Percentiles rank a stretch among this genome's conserved stretches.
phyloP scores from a whole-genome alignment of 805 yeast genomes.

The Candida sakaeoensis region DNA sequence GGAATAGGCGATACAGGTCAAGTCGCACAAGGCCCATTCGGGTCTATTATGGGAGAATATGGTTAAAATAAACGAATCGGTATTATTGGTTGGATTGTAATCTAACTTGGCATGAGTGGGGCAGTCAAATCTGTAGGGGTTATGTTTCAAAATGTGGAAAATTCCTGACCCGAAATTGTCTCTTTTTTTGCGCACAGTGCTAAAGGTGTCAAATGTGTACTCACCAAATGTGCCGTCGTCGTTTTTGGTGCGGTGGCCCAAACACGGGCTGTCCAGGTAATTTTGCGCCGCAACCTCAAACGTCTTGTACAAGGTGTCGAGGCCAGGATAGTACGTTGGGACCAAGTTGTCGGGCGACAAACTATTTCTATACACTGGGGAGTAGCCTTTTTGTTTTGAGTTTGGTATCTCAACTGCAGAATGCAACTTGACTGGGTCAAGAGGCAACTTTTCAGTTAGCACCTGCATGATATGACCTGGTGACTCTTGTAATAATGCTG shows the following conservation, averaged over 20 bases:
- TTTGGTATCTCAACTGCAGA: slow-evolving; percentile 16
- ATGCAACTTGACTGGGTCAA: slow-evolving; percentile 8
- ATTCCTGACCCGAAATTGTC: slow-evolving; percentile 37
- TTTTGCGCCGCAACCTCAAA: slow-evolving; percentile 40
- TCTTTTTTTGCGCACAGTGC: slow-evolving; percentile 20
- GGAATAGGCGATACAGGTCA: slow-evolving; percentile 58
- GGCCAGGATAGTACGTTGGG: slow-evolving; percentile 37
- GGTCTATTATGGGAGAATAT: slow-evolving; percentile 55
- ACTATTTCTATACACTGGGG: slow-evolving; percentile 28
- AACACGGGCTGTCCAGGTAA: slow-evolving; percentile 36
- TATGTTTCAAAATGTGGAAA: slow-evolving; percentile 28
- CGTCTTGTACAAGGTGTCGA: slow-evolving; percentile 43
- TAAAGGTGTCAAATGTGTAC: slow-evolving; percentile 26
- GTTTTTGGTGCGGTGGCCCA: slow-evolving; percentile 40
- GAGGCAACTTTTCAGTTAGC: slow-evolving; percentile 8
- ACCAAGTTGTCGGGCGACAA: slow-evolving; percentile 22
- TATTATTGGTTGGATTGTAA: slow-evolving; percentile 12
- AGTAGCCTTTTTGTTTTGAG: slow-evolving; percentile 20
- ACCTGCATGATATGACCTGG: slow-evolving; percentile 12
- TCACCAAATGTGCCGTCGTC: slow-evolving; percentile 28
- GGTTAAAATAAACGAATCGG: slow-evolving; percentile 46
- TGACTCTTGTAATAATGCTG: slow-evolving; percentile 16
- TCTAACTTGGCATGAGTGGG: slow-evolving; percentile 23
- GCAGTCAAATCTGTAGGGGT: slow-evolving; percentile 24
- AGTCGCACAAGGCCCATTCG: slow-evolving; percentile 69